A percentile compares a stretch with the other conserved stretches of the same genome.
Evolutionary conservation across 768 basidiomycete species (phyloP).

Genomic region (Leucosporidium yakuticum): DNA sequence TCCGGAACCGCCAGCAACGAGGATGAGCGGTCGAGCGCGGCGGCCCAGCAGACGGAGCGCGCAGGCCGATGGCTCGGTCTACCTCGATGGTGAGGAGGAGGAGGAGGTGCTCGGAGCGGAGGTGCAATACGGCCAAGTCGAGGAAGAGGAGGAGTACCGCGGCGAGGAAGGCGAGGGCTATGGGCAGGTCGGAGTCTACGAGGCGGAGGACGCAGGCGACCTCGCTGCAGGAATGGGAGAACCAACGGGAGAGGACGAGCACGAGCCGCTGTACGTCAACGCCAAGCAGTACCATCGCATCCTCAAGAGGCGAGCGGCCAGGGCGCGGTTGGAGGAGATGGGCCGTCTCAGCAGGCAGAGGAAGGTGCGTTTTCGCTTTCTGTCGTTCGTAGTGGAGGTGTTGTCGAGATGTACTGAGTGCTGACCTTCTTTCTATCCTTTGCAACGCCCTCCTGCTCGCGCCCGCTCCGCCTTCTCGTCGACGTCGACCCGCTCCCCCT

Average conservation of each 20-base stretch:
- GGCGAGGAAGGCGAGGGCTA: neutral
- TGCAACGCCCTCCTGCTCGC: neutral
- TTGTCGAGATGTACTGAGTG: neutral
- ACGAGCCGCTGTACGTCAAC: slow-evolving; percentile 97
- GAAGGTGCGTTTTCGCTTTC: slow-evolving; percentile 53
- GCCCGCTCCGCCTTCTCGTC: neutral
- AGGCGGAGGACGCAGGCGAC: neutral
- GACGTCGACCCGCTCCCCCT: neutral
- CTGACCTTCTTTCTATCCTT: neutral
- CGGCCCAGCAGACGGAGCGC: neutral
- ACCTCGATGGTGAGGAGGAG: neutral
- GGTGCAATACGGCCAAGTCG: neutral
- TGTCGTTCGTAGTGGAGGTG: neutral
- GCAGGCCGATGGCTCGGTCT: too few relatives aligned
- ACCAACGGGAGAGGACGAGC: slow-evolving; percentile 51
- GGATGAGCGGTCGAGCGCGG: neutral
- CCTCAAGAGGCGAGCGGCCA: slow-evolving; percentile 83
- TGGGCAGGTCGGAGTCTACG: neutral
- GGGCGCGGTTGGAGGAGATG: slow-evolving; percentile 86
- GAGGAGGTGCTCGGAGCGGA: neutral
- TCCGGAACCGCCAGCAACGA: neutral
- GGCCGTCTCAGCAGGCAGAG: slow-evolving; percentile 86
- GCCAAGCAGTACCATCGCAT: slow-evolving; percentile 99
- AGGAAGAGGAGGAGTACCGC: neutral
- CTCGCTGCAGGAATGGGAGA: neutral